A percentile compares a stretch with the other conserved stretches of the same genome.
Evolutionary conservation across 2,329 filamentous ascomycete genomes (phyloP).

Genomic region (Penicillium vulpinum): DNA sequence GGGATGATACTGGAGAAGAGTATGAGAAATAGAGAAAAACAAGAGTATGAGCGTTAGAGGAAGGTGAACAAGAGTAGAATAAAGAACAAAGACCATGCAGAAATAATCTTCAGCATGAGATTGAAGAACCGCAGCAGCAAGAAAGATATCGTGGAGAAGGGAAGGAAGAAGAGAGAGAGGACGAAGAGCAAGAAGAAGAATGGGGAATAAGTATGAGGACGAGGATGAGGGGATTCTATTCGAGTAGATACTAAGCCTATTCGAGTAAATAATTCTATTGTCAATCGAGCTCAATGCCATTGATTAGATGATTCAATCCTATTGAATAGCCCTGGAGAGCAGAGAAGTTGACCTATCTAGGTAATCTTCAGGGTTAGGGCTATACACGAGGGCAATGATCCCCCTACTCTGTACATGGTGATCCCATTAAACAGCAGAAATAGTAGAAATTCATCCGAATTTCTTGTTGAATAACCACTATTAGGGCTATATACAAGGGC

Average conservation of each 20-base stretch:
- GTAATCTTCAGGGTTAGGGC: background rate
- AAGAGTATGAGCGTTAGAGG: background rate
- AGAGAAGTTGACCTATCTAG: background rate
- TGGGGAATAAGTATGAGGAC: background rate
- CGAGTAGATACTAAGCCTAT: background rate
- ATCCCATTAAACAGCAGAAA: background rate
- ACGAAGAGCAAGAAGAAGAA: background rate
- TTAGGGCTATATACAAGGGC: conserved; percentile 24
- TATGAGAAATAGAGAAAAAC: background rate
- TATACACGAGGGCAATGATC: background rate
- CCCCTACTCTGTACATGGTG: too few relatives aligned
- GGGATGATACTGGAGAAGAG: background rate
- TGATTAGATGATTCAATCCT: background rate
- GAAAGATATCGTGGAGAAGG: background rate
- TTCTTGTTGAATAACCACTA: background rate
- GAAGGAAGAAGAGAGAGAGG: background rate
- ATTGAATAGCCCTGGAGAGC: too few relatives aligned
- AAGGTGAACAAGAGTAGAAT: background rate
- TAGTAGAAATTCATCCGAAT: background rate
- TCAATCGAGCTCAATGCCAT: background rate
- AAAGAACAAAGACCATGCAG: background rate
- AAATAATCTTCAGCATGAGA: background rate
- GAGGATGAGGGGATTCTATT: background rate
- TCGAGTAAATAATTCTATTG: background rate
- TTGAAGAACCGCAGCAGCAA: background rate